These are phyloP conservation scores for Tuber borchii DNA, from an alignment of 495 filamentous ascomycete species.

Conservation along the genomic window DNA sequence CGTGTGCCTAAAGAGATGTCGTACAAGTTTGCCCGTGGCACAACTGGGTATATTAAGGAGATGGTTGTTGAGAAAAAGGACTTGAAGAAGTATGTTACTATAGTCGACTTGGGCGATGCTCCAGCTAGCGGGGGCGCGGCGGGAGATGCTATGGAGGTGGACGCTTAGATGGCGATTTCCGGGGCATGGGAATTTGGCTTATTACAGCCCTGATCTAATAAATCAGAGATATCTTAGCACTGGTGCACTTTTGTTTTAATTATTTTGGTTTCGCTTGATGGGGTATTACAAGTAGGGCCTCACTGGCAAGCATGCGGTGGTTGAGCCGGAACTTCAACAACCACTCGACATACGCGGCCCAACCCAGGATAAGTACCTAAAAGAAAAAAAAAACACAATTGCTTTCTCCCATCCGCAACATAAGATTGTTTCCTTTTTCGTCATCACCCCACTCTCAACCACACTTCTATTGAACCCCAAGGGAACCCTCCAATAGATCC, in stretches of 20 bases:
- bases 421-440: neutral
- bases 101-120: slow-evolving; percentile 67
- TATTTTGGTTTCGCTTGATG: neutral
- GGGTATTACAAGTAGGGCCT: neutral
- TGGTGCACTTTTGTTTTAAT: neutral
- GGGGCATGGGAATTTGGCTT: neutral
- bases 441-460: neutral
- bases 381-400: neutral
- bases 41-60: slow-evolving; percentile 88
- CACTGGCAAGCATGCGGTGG: neutral
- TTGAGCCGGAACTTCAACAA: neutral
- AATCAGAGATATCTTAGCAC: neutral
- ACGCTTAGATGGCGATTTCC: slow-evolving; percentile 51
- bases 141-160: slow-evolving; percentile 93
- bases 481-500: neutral
- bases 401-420: neutral
- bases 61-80: slow-evolving; percentile 87
- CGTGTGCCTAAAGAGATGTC: slow-evolving; percentile 83
- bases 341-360: neutral
- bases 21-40: slow-evolving; percentile 82
- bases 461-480: slow-evolving; percentile 4
- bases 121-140: slow-evolving; percentile 47
- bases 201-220: neutral
- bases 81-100: slow-evolving; percentile 87
- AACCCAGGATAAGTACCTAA: neutral